Conservation (phyloP, 441 rosid genomes). For the Pelargonium cotyledonis region DNA sequence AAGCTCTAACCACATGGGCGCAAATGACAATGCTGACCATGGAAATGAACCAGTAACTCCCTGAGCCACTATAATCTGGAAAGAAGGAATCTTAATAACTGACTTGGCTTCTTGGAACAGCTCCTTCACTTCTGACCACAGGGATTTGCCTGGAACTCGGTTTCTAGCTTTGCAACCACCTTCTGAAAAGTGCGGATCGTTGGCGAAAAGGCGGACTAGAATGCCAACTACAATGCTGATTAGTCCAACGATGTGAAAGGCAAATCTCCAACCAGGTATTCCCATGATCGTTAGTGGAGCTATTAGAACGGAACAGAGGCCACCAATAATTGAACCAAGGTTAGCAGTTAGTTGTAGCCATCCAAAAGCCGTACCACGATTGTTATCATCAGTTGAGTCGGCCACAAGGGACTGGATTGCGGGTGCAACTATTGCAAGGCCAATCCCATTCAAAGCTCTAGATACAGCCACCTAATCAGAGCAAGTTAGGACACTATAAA, state of each 20-base stretch:
- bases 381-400: constrained; percentile 61
- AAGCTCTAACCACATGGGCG: constrained; percentile 86
- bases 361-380: constrained; percentile 77
- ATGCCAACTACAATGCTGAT: constrained; percentile 60
- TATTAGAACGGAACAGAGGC: constrained; percentile 54
- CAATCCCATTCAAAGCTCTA: constrained; percentile 74
- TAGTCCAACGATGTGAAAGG: constrained; percentile 70
- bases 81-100: constrained; percentile 51
- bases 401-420: constrained; percentile 77
- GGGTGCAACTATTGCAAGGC: constrained; percentile 65
- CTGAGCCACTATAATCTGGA: constrained; percentile 82
- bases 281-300: constrained; percentile 64
- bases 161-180: constrained; percentile 20
- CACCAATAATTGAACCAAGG: constrained; percentile 60
- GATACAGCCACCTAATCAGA: constrained; percentile 56
- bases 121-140: constrained; percentile 49
- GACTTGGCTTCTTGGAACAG: constrained; percentile 47
- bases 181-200: constrained; percentile 54
- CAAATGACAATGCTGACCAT: constrained; percentile 79
- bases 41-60: constrained; percentile 75
- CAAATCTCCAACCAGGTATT: constrained; percentile 76
- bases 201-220: constrained; percentile 55
- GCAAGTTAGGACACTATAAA: constrained; percentile 21
- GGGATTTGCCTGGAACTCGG: constrained; percentile 33
- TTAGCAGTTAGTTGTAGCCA: constrained; percentile 74